Conservation (phyloP, 225 moss, liverwort and hornwort species). For the Neckera pumila region DNA sequence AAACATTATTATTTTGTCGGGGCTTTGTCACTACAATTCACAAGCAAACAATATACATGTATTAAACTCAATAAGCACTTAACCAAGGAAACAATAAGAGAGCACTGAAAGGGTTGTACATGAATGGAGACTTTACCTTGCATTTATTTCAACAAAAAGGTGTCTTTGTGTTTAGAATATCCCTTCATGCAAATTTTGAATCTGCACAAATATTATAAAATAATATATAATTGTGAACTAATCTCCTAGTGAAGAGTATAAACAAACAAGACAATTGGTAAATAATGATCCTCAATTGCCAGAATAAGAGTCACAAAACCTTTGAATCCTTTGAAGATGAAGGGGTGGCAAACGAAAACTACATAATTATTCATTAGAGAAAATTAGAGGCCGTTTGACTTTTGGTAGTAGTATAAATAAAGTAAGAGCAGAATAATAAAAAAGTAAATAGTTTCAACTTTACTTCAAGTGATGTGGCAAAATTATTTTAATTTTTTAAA, state of each 20-base stretch:
- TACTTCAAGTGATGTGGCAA: too few relatives aligned
- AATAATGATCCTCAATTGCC: not conserved
- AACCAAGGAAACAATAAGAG: not conserved
- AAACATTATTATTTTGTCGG: accelerated
- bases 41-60: not conserved
- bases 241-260: not conserved
- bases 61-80: not conserved
- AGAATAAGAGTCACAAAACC: not conserved
- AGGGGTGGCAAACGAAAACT: not conserved
- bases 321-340: not conserved
- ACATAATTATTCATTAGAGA: not conserved
- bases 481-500: too few relatives aligned
- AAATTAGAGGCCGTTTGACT: not conserved
- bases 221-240: not conserved
- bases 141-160: not conserved
- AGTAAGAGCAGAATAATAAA: too few relatives aligned
- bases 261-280: accelerated
- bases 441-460: too few relatives aligned
- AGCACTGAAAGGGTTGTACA: not conserved
- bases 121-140: not conserved
- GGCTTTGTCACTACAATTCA: not conserved
- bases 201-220: too few relatives aligned
- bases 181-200: not conserved
- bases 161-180: not conserved
- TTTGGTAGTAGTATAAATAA: accelerated